Percentiles rank a stretch among this genome's conserved stretches.
Evolutionary conservation across 179 eudicot genomes (phyloP).

Genomic region (Camellia oleifera): DNA sequence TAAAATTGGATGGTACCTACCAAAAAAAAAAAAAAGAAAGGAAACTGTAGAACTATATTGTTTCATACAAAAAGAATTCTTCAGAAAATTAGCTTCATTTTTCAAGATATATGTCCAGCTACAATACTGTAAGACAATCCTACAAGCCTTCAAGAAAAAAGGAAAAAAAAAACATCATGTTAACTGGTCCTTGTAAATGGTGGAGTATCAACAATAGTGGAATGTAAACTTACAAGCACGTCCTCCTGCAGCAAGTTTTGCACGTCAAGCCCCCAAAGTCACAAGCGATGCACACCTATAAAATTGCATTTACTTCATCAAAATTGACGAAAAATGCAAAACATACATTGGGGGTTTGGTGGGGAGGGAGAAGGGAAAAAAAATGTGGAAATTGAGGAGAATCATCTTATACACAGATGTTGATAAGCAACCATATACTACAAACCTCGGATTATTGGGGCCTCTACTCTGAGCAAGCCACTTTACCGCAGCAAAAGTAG

Average conservation of each 20-base stretch:
- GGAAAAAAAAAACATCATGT: not conserved
- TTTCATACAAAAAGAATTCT: not conserved
- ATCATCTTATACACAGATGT: not conserved
- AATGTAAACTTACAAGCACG: slow-evolving; percentile 10
- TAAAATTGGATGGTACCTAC: not conserved
- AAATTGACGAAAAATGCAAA: not conserved
- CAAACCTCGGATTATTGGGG: not conserved
- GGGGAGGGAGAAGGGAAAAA: not conserved
- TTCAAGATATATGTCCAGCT: not conserved
- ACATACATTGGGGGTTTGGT: not conserved
- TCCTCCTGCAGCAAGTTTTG: not conserved
- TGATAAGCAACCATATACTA: not conserved
- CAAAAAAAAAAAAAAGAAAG: not conserved
- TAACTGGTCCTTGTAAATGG: not conserved
- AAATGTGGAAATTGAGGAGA: not conserved
- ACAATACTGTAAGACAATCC: not conserved
- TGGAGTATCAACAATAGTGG: not conserved
- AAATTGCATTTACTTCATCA: slow-evolving; percentile 9
- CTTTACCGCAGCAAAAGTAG: not conserved
- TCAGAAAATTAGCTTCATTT: not conserved
- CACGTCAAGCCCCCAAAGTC: slow-evolving; percentile 4
- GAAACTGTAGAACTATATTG: not conserved
- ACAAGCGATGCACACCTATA: not conserved
- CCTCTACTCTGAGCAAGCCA: not conserved
- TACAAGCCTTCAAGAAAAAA: not conserved